Base-by-base conservation (phyloP, 139 green algal genomes). In the Zygnema cylindricum region DNA sequence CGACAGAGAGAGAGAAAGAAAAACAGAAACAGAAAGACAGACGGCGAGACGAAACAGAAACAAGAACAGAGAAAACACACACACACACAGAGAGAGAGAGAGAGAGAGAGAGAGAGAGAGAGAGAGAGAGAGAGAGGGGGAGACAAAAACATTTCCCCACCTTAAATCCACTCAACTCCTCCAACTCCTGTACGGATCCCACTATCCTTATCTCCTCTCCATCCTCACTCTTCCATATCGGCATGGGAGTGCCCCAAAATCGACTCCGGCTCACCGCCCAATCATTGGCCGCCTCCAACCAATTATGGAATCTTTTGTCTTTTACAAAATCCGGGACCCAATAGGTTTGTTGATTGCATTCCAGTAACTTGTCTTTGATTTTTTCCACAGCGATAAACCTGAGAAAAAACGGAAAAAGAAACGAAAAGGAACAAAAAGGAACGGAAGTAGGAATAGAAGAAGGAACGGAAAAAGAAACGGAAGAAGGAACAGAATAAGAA, bases 281-380 rank as follows among this genome's bases (percentile, higher is more conserved):
- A 93, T 99, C 97, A 81, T 96, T 94, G 43, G 97, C 97, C 83
- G 95, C 96, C 91, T 98, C 96, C 49, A 99, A 95, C 97, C 97
- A 99, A 93, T 99, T 98, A 92, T 98, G 95, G 93, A 99, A 99
- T 54, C 98, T 95, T 93, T 98, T 98, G 91, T 99, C 98, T 92
- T 89, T 89, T 0, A 99, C 96, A 88, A 98, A 98, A 21, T 86
- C 69, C 0, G 97, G 97, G 89, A 99, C 97, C 97, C 97, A 99
- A 84, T 96, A 93, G 1, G 97, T 99, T 85, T 95, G 32, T 82
- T 91, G 93, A 92, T 98, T 99, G 95, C 95, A 97, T 73, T 86
- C 93, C 90, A 99, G 89, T 82, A 99, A 93, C 36, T 87, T 86
- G 43, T 96, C 94, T 91, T 98, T 98, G 88, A 99, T 96, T 0